These are phyloP conservation scores for Hypoxylon sp. DNA, from an alignment of 2,329 filamentous ascomycete genomes.

Conservation along the genomic window DNA sequence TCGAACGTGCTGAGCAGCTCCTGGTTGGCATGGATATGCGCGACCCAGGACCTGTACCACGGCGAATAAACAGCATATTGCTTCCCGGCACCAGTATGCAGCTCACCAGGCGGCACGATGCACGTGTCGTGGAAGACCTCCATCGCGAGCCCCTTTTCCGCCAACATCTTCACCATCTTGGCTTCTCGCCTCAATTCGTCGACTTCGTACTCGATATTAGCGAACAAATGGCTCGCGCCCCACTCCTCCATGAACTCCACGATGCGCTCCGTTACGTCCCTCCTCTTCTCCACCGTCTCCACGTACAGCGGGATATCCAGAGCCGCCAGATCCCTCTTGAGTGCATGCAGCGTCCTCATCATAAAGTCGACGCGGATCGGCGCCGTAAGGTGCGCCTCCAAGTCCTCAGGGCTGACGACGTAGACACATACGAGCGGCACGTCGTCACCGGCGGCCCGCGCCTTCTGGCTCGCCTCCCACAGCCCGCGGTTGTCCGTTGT, in stretches of 20 bases:
- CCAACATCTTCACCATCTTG: constrained; percentile 69
- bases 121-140: constrained; percentile 84
- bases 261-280: constrained; percentile 69
- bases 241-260: constrained; percentile 75
- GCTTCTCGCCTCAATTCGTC: constrained; percentile 87
- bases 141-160: constrained; percentile 74
- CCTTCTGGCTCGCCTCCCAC: constrained; percentile 72
- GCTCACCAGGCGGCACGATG: constrained; percentile 78
- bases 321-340: constrained; percentile 74
- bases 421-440: constrained; percentile 82
- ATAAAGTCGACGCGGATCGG: constrained; percentile 83
- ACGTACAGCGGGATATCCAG: constrained; percentile 83
- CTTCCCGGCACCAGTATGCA: constrained; percentile 75
- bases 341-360: constrained; percentile 73
- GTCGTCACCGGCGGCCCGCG: constrained; percentile 72
- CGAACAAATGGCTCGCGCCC: constrained; percentile 79
- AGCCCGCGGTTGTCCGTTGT: constrained; percentile 79
- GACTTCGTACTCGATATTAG: constrained; percentile 92
- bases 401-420: constrained; percentile 84
- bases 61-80: constrained; percentile 88
- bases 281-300: constrained; percentile 76
- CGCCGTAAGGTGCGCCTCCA: constrained; percentile 81
- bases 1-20: constrained; percentile 73
- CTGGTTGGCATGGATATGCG: constrained; percentile 76
- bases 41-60: constrained; percentile 83